phyloP scores from a whole-genome alignment of 2,329 filamentous ascomycete genomes.

The Blastomyces gilchristii region DNA sequence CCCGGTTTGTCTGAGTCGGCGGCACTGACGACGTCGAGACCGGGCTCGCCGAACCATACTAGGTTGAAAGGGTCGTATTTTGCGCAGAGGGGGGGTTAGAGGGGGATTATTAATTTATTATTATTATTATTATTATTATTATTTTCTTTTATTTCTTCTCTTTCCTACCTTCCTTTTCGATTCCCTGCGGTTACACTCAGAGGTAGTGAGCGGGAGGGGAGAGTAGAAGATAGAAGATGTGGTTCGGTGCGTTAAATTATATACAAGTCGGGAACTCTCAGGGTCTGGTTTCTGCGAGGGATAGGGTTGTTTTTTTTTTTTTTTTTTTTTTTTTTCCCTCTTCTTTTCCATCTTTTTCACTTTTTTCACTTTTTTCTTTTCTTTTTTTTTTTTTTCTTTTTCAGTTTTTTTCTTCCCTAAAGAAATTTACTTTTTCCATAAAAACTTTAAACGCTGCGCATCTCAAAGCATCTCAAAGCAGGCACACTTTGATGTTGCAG shows the following conservation, averaged over 20 bases:
- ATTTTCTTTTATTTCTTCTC: background rate
- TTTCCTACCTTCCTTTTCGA: background rate
- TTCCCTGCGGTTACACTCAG: no score
- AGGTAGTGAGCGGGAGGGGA: background rate
- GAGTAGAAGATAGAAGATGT: no score
- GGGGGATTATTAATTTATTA: background rate
- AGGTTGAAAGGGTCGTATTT: slow-evolving; percentile 33
- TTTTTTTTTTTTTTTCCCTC: background rate
- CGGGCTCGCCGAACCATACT: slow-evolving; percentile 40
- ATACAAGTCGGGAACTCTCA: background rate
- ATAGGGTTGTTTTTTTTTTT: background rate
- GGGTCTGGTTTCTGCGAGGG: background rate
- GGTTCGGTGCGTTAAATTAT: background rate
- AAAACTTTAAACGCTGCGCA: background rate
- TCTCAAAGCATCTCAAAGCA: no score
- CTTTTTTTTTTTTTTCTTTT: background rate
- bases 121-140: background rate
- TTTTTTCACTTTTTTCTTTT: no score
- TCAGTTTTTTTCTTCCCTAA: background rate
- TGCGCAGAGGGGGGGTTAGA: slow-evolving; percentile 17
- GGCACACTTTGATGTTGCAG: no score
- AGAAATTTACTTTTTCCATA: background rate
- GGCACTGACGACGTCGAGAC: slow-evolving; percentile 44
- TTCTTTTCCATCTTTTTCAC: background rate
- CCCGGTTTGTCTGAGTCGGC: slow-evolving; percentile 39